Conservation (phyloP, 2,329 filamentous ascomycete species). For the Penicillium expansum region DNA sequence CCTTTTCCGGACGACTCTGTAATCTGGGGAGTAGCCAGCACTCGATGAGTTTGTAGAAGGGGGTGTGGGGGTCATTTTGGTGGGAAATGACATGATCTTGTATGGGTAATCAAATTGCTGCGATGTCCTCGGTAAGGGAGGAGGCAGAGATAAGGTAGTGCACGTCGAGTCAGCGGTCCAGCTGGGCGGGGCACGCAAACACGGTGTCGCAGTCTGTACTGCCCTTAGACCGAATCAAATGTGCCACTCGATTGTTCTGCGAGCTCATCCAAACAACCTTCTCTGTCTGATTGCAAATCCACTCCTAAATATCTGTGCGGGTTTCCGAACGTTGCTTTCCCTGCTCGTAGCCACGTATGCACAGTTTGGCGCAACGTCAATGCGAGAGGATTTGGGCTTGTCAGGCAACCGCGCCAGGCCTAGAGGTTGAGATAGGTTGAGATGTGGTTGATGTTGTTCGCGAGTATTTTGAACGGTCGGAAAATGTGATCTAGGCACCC, state of each 20-base stretch:
- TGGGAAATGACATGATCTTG: background rate
- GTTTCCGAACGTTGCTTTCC: background rate
- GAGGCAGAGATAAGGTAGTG: background rate
- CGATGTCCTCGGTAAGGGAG: too few species aligned
- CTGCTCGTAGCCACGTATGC: background rate
- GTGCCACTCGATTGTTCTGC: background rate
- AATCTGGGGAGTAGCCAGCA: constrained; percentile 78
- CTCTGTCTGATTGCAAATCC: background rate
- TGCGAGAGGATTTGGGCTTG: background rate
- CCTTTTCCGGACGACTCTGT: constrained; percentile 83
- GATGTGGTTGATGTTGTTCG: background rate
- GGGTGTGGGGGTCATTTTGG: constrained; percentile 42
- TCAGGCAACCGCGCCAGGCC: background rate
- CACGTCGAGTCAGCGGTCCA: background rate
- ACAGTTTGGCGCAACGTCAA: constrained; percentile 1
- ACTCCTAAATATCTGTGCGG: background rate
- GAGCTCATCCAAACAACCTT: background rate
- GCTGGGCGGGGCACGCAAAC: background rate
- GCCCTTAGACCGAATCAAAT: background rate
- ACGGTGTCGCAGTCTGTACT: background rate
- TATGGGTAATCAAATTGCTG: background rate
- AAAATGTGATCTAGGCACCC: background rate
- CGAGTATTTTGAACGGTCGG: background rate
- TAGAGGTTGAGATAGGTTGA: background rate
- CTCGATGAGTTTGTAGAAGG: constrained; percentile 67